Evolutionary conservation across 352 stramenopile genomes (phyloP), one percentile per base, ranked within the genome.

Genomic region (Phytophthora ohioensis): DNA sequence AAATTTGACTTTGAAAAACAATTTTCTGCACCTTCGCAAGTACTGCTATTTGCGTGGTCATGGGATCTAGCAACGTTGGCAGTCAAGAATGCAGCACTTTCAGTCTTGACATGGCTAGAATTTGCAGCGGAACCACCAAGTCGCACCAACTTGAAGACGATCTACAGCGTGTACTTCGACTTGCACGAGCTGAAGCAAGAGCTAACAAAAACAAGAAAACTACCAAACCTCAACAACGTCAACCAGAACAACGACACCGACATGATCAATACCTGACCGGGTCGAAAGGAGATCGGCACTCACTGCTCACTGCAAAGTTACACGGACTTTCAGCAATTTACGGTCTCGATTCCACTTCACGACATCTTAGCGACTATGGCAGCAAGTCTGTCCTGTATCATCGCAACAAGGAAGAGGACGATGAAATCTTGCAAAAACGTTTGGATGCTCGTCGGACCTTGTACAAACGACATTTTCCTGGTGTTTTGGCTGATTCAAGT

Each of bases 391-490:
- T 72, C 7, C 42, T 54, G 9, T 46, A 52, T 35, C 45, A 73
- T 11, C 43, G 54, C 3, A 17, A 71, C 17, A 41, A 48, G 15
- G 15, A 68, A 7, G 51, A 57, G 34, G 64, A 76, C 15, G 46
- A 79, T 11, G 21, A 63, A 55, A 55, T 67, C 2, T 51, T 81
- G 12, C 59, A 81, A 4, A 70, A 81, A 30, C 73, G 73, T 30
- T 64, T 92, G 27, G 70, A 78, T 39, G 45, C 69, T 43, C 67
- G 81, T 27, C 75, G 74, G 2, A 69, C 75, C 3, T 61, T 82
- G 32, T 92, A 92, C 60, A 82, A 71, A 46, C 71, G 70, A 10
- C 81, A 92, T 49, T 92, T 82, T 38, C 62, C 73, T 1, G 82
- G 75, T 11, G 73, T 76, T 1, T 57, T 87, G 13, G 64, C 67